Base-by-base conservation (phyloP, 2,329 filamentous ascomycete genomes). In the Fusarium gaditjirri region DNA sequence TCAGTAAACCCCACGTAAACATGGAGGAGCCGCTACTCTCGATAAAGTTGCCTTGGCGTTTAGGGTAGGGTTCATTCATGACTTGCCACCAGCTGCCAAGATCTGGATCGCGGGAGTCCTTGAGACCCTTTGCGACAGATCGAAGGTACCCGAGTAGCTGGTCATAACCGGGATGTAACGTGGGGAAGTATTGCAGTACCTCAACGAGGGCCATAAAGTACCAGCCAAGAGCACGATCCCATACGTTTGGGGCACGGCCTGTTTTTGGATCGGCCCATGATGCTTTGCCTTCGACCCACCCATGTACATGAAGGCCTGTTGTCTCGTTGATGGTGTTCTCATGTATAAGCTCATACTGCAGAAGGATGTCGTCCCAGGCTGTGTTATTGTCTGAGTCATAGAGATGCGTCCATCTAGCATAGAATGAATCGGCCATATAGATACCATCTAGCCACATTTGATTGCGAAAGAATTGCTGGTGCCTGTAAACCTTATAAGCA, bases 361-460 rank as follows among this genome's bases (percentile, higher is more conserved):
- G 73, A 4, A 82, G 68, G 21, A 85, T 78, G 27, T 87, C 83
- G 46, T 83, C 74, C 77, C 82, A 84, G 4, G 82, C 85, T 4
- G 82, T 80, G 8, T 69, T 56, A 36, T 83, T 83, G 14, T 67
- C 61, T 1, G 50, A 58, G 16, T 83, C 78, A 49, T 81, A 83
- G 10, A 78, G 55, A 10, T 70, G 66, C 5, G 80, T 82, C 77
- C 82, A 85, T 49, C 73, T 77, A 7, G 82, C 81, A 39, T 83
- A 84, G 62, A 84, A 84, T 2, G 79, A 77, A 39, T 83, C 81
- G 3, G 83, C 83, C 84, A 86, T 86, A 67, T 81, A 86, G 12
- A 86, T 84, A 0, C 87, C 87, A 71, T 88, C 86, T 0, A 89
- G 79, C 87, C 87, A 89, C 87, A 88, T 88, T 74, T 88, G 84